Evolutionary conservation across 1,139 yeast genomes (phyloP), one percentile per base, ranked within the genome.

Genomic region (Candida dubliniensis): DNA sequence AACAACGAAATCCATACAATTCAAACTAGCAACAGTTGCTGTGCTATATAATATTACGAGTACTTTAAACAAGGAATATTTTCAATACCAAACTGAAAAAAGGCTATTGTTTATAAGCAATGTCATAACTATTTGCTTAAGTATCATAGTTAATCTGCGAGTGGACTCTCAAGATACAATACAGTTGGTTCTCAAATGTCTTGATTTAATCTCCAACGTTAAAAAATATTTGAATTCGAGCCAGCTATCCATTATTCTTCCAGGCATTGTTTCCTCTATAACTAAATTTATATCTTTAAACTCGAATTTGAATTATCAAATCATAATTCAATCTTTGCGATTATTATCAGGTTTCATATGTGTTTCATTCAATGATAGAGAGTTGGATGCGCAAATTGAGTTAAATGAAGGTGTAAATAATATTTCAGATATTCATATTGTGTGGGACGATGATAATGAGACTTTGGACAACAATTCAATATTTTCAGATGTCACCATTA

Each of bases 221-320:
- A 31, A 40, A 13, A 34, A 31, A 5, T 30, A 35, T 12, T 57
- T 71, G 5, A 45, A 64, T 2, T 31, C 68, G 1, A 66, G 64
- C 15, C 69, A 68, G 38, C 43, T 67, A n/a, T 59, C 75, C 1
- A 64, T 64, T 37, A 65, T 73, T 2, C 56, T 73, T 15, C 79
- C 79, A 0, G 78, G 78, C 0, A 52, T 69, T 4, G 55, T 64
- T 0, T 72, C 77, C 3, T 56, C 65, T 31, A 43, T 69, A 23
- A 55, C 71, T 2, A 63, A 62, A 26, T 71, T 64, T 48, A 55
- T 54, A 10, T 49, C 64, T 0, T 34, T 44, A 4, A 50, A 66
- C 0, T 59, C 56, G 25, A 59, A 53, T 30, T 41, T 71, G 23
- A 67, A 69, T 45, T 65, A 50, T 34, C 50, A 57, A 1, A 43